Conservation (phyloP, 306 rosid species). For the Rosa rugosa region DNA sequence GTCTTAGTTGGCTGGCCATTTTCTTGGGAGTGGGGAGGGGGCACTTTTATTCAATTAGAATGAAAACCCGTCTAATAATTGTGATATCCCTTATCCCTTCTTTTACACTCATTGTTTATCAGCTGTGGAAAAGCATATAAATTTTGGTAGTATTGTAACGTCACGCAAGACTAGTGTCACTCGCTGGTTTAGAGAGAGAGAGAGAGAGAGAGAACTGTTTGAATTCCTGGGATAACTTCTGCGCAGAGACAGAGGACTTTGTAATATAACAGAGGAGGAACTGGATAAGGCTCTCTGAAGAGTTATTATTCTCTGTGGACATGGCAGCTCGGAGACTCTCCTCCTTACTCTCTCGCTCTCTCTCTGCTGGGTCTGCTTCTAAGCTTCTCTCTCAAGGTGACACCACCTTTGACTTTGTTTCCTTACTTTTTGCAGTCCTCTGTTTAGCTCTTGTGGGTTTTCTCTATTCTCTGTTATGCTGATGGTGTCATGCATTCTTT, state of each 20-base stretch:
- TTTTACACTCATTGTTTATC: background rate
- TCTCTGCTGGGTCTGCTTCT: constrained; percentile 46
- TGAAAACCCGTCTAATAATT: too few relatives aligned
- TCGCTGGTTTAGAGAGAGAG: background rate
- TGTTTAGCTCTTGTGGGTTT: constrained; percentile 10
- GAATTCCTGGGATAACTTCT: background rate
- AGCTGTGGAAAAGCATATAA: too few relatives aligned
- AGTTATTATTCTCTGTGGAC: constrained; percentile 18
- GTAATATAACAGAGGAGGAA: background rate
- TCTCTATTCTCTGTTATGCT: background rate
- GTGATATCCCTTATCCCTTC: background rate
- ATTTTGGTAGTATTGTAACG: background rate
- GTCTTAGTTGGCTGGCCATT: background rate
- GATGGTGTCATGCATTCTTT: background rate
- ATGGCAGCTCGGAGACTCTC: constrained; percentile 81
- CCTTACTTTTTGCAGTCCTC: background rate
- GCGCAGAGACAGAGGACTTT: constrained; percentile 2
- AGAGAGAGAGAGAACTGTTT: background rate
- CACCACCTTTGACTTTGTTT: background rate
- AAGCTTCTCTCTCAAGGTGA: constrained; percentile 59
- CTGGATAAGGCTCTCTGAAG: background rate
- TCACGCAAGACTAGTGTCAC: background rate
- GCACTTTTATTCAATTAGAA: too few relatives aligned
- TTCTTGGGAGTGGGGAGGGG: background rate
- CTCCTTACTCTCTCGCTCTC: constrained; percentile 54